phyloP scores from a whole-genome alignment of 352 stramenopile species.

The Phytopythium cucurbitacearum region DNA sequence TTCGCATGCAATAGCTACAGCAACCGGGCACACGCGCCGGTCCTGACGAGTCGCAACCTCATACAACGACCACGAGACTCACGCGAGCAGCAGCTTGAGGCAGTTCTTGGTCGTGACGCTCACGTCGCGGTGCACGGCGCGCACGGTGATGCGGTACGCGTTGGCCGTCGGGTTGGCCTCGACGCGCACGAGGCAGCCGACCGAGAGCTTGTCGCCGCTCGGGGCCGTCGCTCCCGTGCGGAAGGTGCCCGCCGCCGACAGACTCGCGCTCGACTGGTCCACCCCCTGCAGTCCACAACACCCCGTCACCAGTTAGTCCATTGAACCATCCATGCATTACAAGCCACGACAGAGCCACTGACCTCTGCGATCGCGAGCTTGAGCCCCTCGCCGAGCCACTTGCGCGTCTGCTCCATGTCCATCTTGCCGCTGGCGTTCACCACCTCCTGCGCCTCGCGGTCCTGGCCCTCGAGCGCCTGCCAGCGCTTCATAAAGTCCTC shows the following conservation, averaged over 20 bases:
- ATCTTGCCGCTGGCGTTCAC: slow-evolving; percentile 77
- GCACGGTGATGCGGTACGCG: slow-evolving; percentile 88
- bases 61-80: neutral
- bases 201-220: slow-evolving; percentile 92
- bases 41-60: too few relatives aligned
- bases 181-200: slow-evolving; percentile 90
- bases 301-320: neutral
- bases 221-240: slow-evolving; percentile 85
- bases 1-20: too few relatives aligned
- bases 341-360: slow-evolving; percentile 2
- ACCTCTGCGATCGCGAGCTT: slow-evolving; percentile 89
- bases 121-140: slow-evolving; percentile 88
- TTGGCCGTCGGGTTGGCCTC: slow-evolving; percentile 83
- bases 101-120: slow-evolving; percentile 67
- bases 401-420: slow-evolving; percentile 75
- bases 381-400: slow-evolving; percentile 84
- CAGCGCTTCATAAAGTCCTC: slow-evolving; percentile 93
- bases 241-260: slow-evolving; percentile 90
- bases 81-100: slow-evolving; percentile 52
- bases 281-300: slow-evolving; percentile 21
- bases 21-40: too few relatives aligned
- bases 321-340: neutral
- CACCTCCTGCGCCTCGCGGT: slow-evolving; percentile 91
- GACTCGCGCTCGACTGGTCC: slow-evolving; percentile 74
- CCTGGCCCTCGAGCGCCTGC: slow-evolving; percentile 87